Conservation (phyloP, 768 basidiomycete species). For the Cubamyces lactineus region DNA sequence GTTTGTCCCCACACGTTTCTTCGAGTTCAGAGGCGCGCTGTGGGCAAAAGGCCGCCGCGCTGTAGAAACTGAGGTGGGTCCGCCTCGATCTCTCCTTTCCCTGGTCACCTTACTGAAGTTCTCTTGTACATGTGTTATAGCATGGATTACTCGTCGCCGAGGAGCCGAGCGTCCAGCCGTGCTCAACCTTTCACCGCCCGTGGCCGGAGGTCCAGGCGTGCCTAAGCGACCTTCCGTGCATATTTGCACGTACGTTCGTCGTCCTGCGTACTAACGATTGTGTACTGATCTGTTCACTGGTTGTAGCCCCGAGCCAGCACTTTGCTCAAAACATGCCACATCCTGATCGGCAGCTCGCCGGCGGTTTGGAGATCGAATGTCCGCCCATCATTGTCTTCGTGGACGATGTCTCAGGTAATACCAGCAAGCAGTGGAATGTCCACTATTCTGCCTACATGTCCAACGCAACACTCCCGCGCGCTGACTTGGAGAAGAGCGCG, state of each 20-base stretch:
- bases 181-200: no score
- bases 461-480: constrained; percentile 35
- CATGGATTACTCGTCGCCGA: no score
- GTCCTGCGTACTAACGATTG: no score
- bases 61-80: neutral
- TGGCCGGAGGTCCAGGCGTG: no score
- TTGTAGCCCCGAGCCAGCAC: constrained; percentile 1
- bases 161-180: no score
- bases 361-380: constrained; percentile 28
- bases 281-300: neutral
- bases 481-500: constrained; percentile 38
- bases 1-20: constrained; percentile 24
- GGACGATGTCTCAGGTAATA: constrained; percentile 42
- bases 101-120: neutral
- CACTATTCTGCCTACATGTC: constrained; percentile 40
- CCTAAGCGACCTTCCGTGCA: no score
- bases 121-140: no score
- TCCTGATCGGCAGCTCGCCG: constrained; percentile 20
- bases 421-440: constrained; percentile 44
- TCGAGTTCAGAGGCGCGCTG: constrained; percentile 3
- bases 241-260: no score
- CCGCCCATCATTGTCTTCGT: constrained; percentile 38
- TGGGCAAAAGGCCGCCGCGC: constrained; percentile 10
- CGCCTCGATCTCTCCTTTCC: neutral
- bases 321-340: constrained; percentile 30